phyloP scores from a whole-genome alignment of 139 green algal species.

The Nannochloris sp. region DNA sequence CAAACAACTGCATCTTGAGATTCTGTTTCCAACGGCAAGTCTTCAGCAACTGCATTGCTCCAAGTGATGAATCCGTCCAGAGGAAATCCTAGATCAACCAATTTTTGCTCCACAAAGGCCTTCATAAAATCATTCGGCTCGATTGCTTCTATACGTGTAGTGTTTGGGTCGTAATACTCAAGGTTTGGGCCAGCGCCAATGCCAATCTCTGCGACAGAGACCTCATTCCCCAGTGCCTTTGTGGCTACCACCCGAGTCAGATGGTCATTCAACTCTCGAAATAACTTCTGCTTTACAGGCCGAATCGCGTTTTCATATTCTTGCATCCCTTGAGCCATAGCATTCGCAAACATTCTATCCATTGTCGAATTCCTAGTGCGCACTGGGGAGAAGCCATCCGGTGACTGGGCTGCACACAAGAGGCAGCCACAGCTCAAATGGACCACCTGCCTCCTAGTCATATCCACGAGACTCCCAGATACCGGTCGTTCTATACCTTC shows the following conservation, averaged over 20 bases:
- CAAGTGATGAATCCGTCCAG: slow-evolving; percentile 22
- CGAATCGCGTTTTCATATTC: slow-evolving; percentile 34
- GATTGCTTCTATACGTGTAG: slow-evolving; percentile 33
- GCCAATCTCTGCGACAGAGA: slow-evolving; percentile 45
- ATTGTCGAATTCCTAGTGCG: slow-evolving; percentile 12
- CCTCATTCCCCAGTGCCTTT: not conserved
- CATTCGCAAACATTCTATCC: slow-evolving; percentile 22
- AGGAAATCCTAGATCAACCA: not conserved
- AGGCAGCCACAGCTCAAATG: too few relatives aligned
- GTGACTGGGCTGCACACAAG: too few relatives aligned
- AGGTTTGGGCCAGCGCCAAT: slow-evolving; percentile 53
- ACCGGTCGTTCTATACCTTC: too few relatives aligned
- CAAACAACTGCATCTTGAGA: slow-evolving; percentile 47
- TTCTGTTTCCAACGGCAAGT: slow-evolving; percentile 36
- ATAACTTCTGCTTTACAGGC: slow-evolving; percentile 30
- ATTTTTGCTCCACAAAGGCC: slow-evolving; percentile 24
- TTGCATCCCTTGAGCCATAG: slow-evolving; percentile 33
- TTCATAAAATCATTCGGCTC: slow-evolving; percentile 60
- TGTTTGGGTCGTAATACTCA: slow-evolving; percentile 21
- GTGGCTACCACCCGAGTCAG: not conserved
- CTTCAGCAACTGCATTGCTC: slow-evolving; percentile 33
- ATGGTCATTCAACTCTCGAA: slow-evolving; percentile 16
- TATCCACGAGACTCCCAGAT: too few relatives aligned
- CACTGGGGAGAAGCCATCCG: not conserved
- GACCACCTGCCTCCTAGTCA: not conserved